Conservation (phyloP, 495 filamentous ascomycete genomes). For the Penicillium samsonianum region DNA sequence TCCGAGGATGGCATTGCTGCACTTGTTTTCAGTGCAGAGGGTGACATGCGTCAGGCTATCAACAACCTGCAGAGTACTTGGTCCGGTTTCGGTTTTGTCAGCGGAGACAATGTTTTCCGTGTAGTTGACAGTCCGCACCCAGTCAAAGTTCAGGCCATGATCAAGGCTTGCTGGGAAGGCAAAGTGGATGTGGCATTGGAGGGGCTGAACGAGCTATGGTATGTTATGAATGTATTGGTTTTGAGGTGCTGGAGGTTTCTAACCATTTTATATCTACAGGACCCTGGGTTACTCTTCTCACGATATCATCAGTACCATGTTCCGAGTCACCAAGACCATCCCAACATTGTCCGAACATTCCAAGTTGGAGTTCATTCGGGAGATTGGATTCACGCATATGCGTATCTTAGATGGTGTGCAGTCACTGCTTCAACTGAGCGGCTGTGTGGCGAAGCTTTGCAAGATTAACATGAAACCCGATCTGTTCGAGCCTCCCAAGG, state of each 20-base stretch:
- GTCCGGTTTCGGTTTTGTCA: constrained; percentile 97
- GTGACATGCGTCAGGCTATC: constrained; percentile 98
- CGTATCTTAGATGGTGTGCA: constrained; percentile 95
- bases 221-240: constrained; percentile 13
- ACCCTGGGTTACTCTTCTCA: constrained; percentile 90
- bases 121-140: constrained; percentile 97
- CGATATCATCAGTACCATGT: constrained; percentile 99
- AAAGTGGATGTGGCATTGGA: constrained; percentile 87
- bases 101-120: constrained; percentile 96
- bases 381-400: constrained; percentile 99
- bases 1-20: constrained; percentile 94
- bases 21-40: constrained; percentile 94
- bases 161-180: constrained; percentile 93
- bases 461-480: constrained; percentile 94
- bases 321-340: constrained; percentile 94
- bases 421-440: constrained; percentile 88
- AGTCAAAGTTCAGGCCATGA: constrained; percentile 96
- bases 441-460: constrained; percentile 84
- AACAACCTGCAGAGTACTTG: constrained; percentile 96
- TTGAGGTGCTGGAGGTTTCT: not conserved
- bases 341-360: constrained; percentile 86
- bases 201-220: constrained; percentile 88
- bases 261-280: constrained; percentile 37
- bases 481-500: constrained; percentile 64
- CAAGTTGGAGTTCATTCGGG: constrained; percentile 93